A percentile compares a stretch with the other conserved stretches of the same genome.
phyloP scores from a whole-genome alignment of 1,284 basidiomycete genomes.

The Marasmius fiardii region DNA sequence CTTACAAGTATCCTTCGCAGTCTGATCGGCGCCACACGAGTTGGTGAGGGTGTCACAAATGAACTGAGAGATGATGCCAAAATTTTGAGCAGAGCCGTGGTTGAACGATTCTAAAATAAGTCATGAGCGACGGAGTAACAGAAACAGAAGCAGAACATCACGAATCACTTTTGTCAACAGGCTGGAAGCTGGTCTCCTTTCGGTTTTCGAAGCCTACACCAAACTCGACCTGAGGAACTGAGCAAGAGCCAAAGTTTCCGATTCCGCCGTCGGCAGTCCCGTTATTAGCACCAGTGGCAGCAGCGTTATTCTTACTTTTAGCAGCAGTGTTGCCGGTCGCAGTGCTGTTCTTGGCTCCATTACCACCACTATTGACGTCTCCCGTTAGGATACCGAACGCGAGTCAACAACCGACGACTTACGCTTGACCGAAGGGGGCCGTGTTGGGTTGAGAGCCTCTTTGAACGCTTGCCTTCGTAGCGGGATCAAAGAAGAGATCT shows the following conservation, averaged over 20 bases:
- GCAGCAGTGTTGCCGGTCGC: slow-evolving; percentile 8
- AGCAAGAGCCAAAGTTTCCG: slow-evolving; percentile 46
- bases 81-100: slow-evolving; percentile 51
- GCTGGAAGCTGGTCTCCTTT: slow-evolving; percentile 53
- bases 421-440: slow-evolving; percentile 36
- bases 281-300: slow-evolving; percentile 9
- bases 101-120: slow-evolving; percentile 40
- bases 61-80: slow-evolving; percentile 50
- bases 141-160: slow-evolving; percentile 3
- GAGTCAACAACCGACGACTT: background rate
- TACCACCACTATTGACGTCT: slow-evolving; percentile 4
- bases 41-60: slow-evolving; percentile 55
- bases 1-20: slow-evolving; percentile 37
- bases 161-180: slow-evolving; percentile 37
- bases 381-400: background rate
- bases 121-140: background rate
- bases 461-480: slow-evolving; percentile 35
- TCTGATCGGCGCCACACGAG: slow-evolving; percentile 46
- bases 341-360: background rate
- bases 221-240: slow-evolving; percentile 50
- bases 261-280: slow-evolving; percentile 19
- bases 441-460: slow-evolving; percentile 55
- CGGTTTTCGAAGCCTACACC: slow-evolving; percentile 47
- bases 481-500: slow-evolving; percentile 57
- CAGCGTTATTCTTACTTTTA: slow-evolving; percentile 14